phyloP scores from a whole-genome alignment of 768 basidiomycete species.

The Sistotremastrum niveocremeum region DNA sequence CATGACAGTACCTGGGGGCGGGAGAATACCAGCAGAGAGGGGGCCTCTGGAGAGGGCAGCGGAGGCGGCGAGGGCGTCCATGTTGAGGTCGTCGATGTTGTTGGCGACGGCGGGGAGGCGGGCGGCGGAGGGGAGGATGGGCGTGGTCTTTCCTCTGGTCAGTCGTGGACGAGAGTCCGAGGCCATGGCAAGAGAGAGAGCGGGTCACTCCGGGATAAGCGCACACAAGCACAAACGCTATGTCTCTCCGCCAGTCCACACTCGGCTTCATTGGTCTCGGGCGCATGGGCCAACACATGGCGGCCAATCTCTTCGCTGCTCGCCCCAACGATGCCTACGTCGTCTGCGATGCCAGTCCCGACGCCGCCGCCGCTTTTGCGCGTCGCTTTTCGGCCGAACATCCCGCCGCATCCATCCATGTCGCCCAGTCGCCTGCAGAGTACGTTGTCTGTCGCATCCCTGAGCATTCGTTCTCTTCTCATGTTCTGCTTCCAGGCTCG shows the following conservation, averaged over 20 bases:
- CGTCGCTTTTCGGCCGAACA: slow-evolving; percentile 40
- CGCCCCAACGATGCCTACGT: slow-evolving; percentile 43
- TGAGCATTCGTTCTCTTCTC: slow-evolving; percentile 1
- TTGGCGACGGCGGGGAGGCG: too few species aligned
- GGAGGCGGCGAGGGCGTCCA: neutral
- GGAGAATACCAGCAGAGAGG: too few species aligned
- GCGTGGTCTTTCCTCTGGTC: too few species aligned
- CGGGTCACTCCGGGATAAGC: too few species aligned
- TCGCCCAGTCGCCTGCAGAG: slow-evolving; percentile 60
- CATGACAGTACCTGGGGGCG: too few species aligned
- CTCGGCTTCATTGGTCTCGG: slow-evolving; percentile 77
- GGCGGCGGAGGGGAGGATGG: too few species aligned
- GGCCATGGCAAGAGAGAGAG: too few species aligned
- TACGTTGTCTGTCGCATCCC: slow-evolving; percentile 25
- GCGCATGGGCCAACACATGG: slow-evolving; percentile 83
- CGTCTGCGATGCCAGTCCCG: slow-evolving; percentile 64
- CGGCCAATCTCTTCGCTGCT: slow-evolving; percentile 67
- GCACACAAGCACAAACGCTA: too few species aligned
- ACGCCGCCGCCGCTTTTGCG: slow-evolving; percentile 42
- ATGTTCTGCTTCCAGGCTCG: slow-evolving; percentile 33
- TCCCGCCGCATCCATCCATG: slow-evolving; percentile 43
- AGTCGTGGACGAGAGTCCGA: too few species aligned
- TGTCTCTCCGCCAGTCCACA: slow-evolving; percentile 1
- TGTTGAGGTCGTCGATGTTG: neutral
- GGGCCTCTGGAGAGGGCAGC: too few species aligned